These are phyloP conservation scores for Scleroderma citrinum DNA, from an alignment of 768 basidiomycete genomes.

Conservation along the genomic window DNA sequence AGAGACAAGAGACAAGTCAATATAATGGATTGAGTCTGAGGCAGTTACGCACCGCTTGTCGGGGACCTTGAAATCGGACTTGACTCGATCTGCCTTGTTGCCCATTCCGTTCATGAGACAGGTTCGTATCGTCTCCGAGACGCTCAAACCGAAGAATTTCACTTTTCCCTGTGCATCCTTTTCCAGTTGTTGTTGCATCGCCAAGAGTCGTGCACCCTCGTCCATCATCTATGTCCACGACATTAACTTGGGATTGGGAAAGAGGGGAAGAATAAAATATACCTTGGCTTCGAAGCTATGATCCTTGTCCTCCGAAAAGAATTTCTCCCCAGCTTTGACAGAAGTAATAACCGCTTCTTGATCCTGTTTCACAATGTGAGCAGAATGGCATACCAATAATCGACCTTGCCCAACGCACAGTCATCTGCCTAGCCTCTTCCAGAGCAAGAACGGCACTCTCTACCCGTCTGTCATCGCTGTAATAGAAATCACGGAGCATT, in stretches of 20 bases:
- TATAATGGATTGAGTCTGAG: not conserved
- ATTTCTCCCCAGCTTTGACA: conserved; percentile 82
- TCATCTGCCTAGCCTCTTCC: conserved; percentile 69
- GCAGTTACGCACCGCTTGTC: conserved; percentile 72
- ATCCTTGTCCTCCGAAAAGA: conserved; percentile 94
- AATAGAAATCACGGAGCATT: conserved; percentile 94
- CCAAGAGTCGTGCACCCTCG: conserved; percentile 70
- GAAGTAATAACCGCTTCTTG: conserved; percentile 61
- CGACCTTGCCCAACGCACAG: conserved; percentile 35
- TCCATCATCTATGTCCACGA: conserved; percentile 72
- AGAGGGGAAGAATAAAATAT: conserved; percentile 1
- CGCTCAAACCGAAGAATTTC: conserved; percentile 73
- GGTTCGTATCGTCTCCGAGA: conserved; percentile 79
- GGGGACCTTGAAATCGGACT: conserved; percentile 86
- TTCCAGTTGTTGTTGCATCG: conserved; percentile 82
- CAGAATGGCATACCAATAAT: not conserved
- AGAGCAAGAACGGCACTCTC: conserved; percentile 89
- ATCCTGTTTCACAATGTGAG: conserved; percentile 46
- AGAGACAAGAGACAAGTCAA: not conserved
- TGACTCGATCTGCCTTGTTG: conserved; percentile 86
- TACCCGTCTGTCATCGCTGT: conserved; percentile 91
- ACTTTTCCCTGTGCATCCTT: conserved; percentile 77
- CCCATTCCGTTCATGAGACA: conserved; percentile 75
- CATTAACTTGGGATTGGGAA: not conserved
- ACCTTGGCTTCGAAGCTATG: conserved; percentile 88